These are phyloP conservation scores for Camellia oleifera DNA, from an alignment of 179 eudicot genomes.

Conservation along the genomic window DNA sequence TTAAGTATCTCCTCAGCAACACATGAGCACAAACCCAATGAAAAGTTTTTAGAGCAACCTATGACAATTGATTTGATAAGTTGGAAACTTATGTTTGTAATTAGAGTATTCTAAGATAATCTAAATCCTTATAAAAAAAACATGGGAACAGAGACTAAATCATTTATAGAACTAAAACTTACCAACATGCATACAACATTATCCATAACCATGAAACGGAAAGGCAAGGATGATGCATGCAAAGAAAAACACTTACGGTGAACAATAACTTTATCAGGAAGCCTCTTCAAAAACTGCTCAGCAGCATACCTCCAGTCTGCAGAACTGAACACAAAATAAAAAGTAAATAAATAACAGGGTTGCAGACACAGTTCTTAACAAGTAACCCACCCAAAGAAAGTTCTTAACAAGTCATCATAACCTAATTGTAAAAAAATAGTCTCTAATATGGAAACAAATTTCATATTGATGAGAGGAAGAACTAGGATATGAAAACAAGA, in stretches of 20 bases:
- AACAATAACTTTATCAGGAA: slow-evolving; percentile 81
- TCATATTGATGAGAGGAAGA: slow-evolving; percentile 1
- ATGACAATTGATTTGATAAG: background rate
- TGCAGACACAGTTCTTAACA: background rate
- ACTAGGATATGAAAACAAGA: background rate
- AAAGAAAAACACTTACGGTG: slow-evolving; percentile 54
- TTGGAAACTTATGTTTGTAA: background rate
- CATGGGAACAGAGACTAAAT: no score
- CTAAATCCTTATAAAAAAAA: no score
- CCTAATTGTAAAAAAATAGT: slow-evolving; percentile 3
- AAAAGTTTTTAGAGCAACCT: background rate
- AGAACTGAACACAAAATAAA: slow-evolving; percentile 41
- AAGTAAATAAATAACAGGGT: slow-evolving; percentile 10
- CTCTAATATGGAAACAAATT: background rate
- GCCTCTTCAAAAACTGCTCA: slow-evolving; percentile 74
- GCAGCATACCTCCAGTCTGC: slow-evolving; percentile 89
- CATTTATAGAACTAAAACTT: background rate
- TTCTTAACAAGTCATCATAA: background rate
- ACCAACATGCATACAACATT: background rate
- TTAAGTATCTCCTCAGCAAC: background rate
- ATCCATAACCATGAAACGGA: background rate
- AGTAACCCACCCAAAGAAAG: no score
- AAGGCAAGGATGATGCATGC: background rate
- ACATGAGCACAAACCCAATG: background rate
- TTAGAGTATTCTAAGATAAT: no score